These are phyloP conservation scores for Pseudogymnoascus destructans DNA, from an alignment of 2,329 filamentous ascomycete genomes.

Conservation along the genomic window DNA sequence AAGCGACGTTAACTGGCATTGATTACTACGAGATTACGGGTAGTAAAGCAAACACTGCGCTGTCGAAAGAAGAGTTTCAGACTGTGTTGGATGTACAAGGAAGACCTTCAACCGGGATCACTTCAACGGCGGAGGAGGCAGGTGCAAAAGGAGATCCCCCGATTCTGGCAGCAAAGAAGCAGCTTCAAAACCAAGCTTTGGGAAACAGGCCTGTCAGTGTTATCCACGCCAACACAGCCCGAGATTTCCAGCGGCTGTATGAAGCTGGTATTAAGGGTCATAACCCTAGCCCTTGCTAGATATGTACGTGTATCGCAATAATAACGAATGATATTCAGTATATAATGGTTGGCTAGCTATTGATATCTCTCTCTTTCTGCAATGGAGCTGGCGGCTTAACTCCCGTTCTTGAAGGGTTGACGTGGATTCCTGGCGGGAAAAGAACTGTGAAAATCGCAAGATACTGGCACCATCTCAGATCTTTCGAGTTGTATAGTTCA, in stretches of 20 bases:
- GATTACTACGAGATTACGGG: constrained; percentile 9
- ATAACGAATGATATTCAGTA: neutral
- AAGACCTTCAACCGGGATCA: constrained; percentile 2
- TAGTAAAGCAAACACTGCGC: neutral
- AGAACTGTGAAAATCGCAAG: neutral
- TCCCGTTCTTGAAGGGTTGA: neutral
- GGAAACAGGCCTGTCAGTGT: constrained; percentile 14
- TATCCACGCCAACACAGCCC: constrained; percentile 10
- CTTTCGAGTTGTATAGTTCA: neutral
- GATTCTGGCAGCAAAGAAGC: constrained; percentile 14
- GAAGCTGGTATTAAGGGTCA: constrained; percentile 12
- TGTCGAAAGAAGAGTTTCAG: constrained; percentile 10
- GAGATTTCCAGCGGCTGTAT: constrained; percentile 14
- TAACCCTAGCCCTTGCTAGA: neutral
- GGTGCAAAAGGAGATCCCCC: constrained; percentile 2
- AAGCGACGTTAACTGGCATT: neutral
- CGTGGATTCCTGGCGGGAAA: neutral
- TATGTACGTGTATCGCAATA: neutral
- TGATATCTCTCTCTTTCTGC: no score
- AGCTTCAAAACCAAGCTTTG: constrained; percentile 13
- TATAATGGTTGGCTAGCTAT: neutral
- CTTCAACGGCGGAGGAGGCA: constrained; percentile 9
- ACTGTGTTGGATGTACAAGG: neutral
- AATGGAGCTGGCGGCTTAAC: neutral
- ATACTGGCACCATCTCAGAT: neutral